phyloP scores from a whole-genome alignment of 306 rosid genomes.

The Rosa multiflora region DNA sequence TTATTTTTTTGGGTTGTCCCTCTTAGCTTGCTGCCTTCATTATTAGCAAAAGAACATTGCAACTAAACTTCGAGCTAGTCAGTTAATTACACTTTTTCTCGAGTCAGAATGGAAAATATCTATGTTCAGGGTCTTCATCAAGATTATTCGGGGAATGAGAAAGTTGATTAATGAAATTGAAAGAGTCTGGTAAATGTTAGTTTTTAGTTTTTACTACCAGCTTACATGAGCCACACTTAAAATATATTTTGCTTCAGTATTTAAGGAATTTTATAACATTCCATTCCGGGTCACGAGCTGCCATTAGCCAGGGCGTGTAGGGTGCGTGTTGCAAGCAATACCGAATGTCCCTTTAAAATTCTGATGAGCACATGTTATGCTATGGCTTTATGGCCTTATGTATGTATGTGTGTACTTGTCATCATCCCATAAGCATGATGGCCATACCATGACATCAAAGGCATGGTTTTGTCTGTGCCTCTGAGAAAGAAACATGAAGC shows the following conservation, averaged over 20 bases:
- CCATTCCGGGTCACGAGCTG: not conserved
- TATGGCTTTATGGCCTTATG: conserved; percentile 8
- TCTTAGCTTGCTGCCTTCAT: not conserved
- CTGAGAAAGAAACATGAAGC: conserved; percentile 35
- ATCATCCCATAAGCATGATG: conserved; percentile 3
- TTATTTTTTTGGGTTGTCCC: not conserved
- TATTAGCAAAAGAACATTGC: not conserved
- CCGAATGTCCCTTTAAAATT: not conserved
- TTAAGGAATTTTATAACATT: not conserved
- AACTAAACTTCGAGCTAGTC: not conserved
- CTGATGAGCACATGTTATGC: not conserved
- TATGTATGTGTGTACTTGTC: not conserved
- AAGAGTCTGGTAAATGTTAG: not conserved
- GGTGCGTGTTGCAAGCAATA: not conserved
- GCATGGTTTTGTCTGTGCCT: conserved; percentile 29
- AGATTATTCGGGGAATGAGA: too few relatives aligned
- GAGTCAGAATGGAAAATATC: too few relatives aligned
- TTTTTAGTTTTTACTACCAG: not conserved
- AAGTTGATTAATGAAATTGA: not conserved
- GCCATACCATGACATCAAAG: conserved; percentile 9
- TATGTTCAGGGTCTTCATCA: not conserved
- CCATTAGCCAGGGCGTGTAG: not conserved
- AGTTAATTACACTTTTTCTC: not conserved
- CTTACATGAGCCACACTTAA: not conserved
- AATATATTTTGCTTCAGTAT: not conserved